Conservation (phyloP, 768 basidiomycete species). For the Psilocybe sp. region DNA sequence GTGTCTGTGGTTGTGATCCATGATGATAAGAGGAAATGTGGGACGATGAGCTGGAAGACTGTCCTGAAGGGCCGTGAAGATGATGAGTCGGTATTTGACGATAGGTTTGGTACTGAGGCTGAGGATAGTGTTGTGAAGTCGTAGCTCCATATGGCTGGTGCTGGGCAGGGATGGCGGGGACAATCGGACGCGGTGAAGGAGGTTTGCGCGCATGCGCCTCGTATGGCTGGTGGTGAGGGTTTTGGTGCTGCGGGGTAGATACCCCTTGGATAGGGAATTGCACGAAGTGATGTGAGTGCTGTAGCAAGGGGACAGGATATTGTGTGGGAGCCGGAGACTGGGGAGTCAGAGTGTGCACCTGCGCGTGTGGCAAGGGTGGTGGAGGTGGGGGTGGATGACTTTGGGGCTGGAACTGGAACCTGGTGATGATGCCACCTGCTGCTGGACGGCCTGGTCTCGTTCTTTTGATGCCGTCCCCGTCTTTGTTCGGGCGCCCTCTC, state of each 20-base stretch:
- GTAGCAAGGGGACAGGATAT: neutral
- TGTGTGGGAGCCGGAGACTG: slow-evolving; percentile 2
- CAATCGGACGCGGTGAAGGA: neutral
- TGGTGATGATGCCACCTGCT: neutral
- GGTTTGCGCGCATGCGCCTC: neutral
- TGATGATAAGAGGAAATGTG: neutral
- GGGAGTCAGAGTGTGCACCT: slow-evolving; percentile 18
- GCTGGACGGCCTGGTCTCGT: neutral
- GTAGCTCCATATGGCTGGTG: slow-evolving; percentile 3
- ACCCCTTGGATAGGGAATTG: slow-evolving; percentile 1
- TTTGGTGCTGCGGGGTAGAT: slow-evolving; percentile 2
- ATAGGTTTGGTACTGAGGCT: slow-evolving; percentile 4
- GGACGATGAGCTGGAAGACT: slow-evolving; percentile 7
- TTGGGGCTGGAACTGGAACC: slow-evolving; percentile 25
- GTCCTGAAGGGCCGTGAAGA: slow-evolving; percentile 5
- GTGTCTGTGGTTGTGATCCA: neutral
- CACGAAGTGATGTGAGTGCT: neutral
- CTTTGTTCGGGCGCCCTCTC: slow-evolving; percentile 62
- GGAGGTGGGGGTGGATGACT: slow-evolving; percentile 23
- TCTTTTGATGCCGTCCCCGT: slow-evolving; percentile 17
- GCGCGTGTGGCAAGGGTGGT: slow-evolving; percentile 22
- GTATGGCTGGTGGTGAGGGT: neutral
- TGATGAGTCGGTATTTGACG: slow-evolving; percentile 2
- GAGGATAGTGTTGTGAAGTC: slow-evolving; percentile 8
- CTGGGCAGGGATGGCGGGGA: neutral